Conservation (phyloP, 371 early-diverging fungal species). For the Choanephora cucurbitarum region DNA sequence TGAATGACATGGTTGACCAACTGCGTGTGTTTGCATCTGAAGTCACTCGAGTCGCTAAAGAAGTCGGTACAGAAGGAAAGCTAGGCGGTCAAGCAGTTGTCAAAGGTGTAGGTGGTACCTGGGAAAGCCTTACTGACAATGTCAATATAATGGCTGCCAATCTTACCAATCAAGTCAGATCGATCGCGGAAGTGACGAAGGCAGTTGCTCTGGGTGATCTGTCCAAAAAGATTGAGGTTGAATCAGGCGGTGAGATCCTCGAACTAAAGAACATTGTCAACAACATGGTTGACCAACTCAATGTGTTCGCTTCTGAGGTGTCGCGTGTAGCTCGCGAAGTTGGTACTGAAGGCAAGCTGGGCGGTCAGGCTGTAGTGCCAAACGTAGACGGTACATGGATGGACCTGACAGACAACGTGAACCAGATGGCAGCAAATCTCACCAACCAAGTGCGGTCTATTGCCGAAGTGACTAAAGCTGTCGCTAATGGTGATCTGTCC, state of each 20-base stretch:
- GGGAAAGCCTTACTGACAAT: conserved; percentile 63
- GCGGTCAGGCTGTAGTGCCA: conserved; percentile 32
- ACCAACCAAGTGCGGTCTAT: conserved; percentile 35
- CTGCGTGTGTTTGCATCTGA: conserved; percentile 50
- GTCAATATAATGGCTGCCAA: conserved; percentile 63
- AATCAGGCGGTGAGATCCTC: conserved; percentile 41
- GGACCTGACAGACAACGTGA: conserved; percentile 46
- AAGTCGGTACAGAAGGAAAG: conserved; percentile 59
- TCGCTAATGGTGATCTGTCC: conserved; percentile 54
- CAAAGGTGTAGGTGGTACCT: conserved; percentile 55
- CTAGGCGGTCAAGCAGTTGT: conserved; percentile 59
- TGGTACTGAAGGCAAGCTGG: conserved; percentile 51
- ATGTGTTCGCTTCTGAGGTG: conserved; percentile 40
- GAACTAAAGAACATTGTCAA: conserved; percentile 40
- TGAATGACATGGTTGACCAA: conserved; percentile 46
- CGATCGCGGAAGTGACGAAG: conserved; percentile 57
- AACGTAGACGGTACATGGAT: conserved; percentile 50
- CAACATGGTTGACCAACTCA: conserved; percentile 47
- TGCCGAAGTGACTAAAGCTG: conserved; percentile 35
- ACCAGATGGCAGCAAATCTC: conserved; percentile 45
- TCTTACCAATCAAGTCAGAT: conserved; percentile 58
- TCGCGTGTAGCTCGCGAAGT: conserved; percentile 46
- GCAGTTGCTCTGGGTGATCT: conserved; percentile 59
- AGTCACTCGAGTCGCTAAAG: conserved; percentile 56
- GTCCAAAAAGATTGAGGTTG: conserved; percentile 34